phyloP scores from a whole-genome alignment of 1,284 basidiomycete species.

The Marasmius sp. region DNA sequence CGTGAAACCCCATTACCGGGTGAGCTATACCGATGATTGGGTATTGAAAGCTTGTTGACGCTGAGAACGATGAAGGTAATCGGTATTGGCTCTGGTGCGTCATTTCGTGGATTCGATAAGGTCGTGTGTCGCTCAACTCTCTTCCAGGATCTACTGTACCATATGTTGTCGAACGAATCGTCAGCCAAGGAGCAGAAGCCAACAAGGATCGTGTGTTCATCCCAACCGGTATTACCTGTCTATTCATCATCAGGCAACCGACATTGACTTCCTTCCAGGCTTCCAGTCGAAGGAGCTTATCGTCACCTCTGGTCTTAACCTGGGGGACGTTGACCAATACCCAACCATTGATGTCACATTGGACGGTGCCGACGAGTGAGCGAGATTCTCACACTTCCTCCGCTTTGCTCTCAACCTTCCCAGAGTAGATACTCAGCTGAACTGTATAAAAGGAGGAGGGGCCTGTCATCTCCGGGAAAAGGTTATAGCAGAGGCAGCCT shows the following conservation, averaged over 20 bases:
- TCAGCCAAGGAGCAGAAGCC: conserved; percentile 75
- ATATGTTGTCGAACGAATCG: conserved; percentile 94
- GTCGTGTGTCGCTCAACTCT: conserved; percentile 1
- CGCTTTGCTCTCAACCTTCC: conserved; percentile 1
- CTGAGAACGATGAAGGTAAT: conserved; percentile 59
- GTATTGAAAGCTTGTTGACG: neutral
- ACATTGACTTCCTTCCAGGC: conserved; percentile 43
- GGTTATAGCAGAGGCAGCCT: conserved; percentile 95
- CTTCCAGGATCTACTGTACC: conserved; percentile 88
- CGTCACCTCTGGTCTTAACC: conserved; percentile 72
- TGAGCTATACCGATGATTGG: conserved; percentile 33
- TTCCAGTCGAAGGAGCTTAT: conserved; percentile 98
- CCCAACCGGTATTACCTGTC: conserved; percentile 68
- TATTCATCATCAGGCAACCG: neutral
- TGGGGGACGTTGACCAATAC: conserved; percentile 94
- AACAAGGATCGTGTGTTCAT: conserved; percentile 88
- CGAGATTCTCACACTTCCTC: conserved; percentile 14
- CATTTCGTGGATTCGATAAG: neutral
- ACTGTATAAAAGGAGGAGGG: conserved; percentile 97
- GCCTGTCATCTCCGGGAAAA: conserved; percentile 98
- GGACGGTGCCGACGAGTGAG: conserved; percentile 96
- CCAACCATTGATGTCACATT: conserved; percentile 92
- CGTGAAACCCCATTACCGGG: conserved; percentile 81
- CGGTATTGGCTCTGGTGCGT: conserved; percentile 83
- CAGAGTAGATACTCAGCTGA: conserved; percentile 86